These are phyloP conservation scores for Diospyros lotus DNA, from an alignment of 148 eudicot genomes.

Conservation along the genomic window DNA sequence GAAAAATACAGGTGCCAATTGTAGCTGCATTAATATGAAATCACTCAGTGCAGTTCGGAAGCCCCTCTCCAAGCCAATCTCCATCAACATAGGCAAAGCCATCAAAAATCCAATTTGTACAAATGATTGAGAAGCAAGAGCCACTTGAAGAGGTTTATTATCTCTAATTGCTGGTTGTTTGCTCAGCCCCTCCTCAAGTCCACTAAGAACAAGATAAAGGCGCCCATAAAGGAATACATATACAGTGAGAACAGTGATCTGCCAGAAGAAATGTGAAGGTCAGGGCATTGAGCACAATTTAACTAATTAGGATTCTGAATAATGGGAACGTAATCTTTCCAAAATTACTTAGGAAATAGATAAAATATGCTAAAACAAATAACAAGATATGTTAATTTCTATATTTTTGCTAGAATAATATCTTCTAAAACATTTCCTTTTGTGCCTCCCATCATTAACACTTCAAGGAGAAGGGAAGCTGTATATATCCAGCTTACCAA, in stretches of 20 bases:
- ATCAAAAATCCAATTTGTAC: conserved; percentile 94
- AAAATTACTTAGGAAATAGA: no score
- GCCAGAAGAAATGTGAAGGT: conserved; percentile 23
- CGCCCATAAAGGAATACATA: conserved; percentile 93
- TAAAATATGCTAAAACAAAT: no score
- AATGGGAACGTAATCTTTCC: conserved; percentile 9
- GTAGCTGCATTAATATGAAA: conserved; percentile 84
- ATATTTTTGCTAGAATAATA: no score
- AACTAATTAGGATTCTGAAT: background rate
- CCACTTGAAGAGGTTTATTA: conserved; percentile 78
- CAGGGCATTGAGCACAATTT: conserved; percentile 5
- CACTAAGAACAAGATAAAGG: conserved; percentile 92
- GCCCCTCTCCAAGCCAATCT: conserved; percentile 88
- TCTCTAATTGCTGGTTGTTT: conserved; percentile 45
- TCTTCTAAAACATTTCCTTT: no score
- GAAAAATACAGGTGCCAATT: conserved; percentile 90
- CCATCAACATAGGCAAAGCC: conserved; percentile 99
- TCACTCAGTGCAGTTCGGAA: conserved; percentile 90
- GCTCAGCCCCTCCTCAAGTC: conserved; percentile 77
- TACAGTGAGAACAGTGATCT: conserved; percentile 95
- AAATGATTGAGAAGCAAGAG: conserved; percentile 96
- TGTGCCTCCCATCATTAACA: no score
- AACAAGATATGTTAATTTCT: no score
- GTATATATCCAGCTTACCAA: conserved; percentile 33
- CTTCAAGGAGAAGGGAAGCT: no score